Evolutionary conservation across 139 green algal species (phyloP).

Genomic region (Eudorina sp.): DNA sequence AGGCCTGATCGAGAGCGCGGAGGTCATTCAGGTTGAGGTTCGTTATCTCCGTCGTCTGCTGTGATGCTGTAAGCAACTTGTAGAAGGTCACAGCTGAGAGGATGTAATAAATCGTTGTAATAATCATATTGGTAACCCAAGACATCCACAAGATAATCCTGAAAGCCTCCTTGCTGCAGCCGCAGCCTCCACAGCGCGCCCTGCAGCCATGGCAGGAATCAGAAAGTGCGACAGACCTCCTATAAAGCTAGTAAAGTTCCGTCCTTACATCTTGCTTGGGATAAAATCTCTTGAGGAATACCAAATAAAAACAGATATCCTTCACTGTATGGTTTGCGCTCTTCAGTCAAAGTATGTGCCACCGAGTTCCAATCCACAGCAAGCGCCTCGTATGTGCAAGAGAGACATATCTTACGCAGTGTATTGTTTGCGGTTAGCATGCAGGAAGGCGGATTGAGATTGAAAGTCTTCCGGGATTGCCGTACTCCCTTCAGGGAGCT

Average conservation of each 20-base stretch:
- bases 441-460: too few species aligned
- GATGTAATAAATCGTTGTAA: conserved; percentile 66
- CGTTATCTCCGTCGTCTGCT: neutral
- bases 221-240: conserved; percentile 1
- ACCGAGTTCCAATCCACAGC: too few species aligned
- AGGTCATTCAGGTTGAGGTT: neutral
- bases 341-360: too few species aligned
- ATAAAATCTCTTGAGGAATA: neutral
- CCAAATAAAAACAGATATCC: too few species aligned
- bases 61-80: conserved; percentile 54
- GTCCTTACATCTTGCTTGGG: conserved; percentile 12
- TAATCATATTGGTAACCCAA: conserved; percentile 57
- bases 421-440: too few species aligned
- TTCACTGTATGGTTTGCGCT: too few species aligned
- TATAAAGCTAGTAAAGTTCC: neutral
- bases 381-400: too few species aligned
- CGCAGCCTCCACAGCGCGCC: conserved; percentile 15
- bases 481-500: too few species aligned
- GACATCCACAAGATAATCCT: conserved; percentile 62
- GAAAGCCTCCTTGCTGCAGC: conserved; percentile 39
- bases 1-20: conserved; percentile 44
- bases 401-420: too few species aligned
- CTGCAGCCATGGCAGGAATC: neutral
- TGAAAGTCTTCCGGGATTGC: too few species aligned
- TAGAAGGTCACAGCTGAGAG: conserved; percentile 45